Evolutionary conservation across 345 rosid species (phyloP).

Genomic region (Psidium guajava): DNA sequence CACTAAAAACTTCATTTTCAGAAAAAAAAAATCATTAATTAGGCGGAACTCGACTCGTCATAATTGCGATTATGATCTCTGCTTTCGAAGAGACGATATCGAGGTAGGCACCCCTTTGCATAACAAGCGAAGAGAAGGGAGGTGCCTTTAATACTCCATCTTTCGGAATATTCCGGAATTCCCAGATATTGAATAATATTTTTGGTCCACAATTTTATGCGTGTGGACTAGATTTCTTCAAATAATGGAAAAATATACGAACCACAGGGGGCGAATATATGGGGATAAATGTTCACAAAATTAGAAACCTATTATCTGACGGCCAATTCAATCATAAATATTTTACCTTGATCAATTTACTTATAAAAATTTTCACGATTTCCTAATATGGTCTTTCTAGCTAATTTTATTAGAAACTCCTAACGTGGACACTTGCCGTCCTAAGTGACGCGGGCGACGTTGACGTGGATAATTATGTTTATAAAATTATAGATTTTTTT

Average conservation of each 20-base stretch:
- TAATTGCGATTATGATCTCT: background rate
- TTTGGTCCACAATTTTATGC: background rate
- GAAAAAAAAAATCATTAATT: background rate
- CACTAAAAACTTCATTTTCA: background rate
- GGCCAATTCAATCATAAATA: background rate
- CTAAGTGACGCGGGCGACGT: fast-evolving
- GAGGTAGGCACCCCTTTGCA: no score
- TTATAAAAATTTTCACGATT: background rate
- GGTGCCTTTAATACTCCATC: background rate
- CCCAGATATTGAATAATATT: background rate
- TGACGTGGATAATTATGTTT: background rate
- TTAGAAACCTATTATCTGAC: background rate
- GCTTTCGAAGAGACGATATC: background rate
- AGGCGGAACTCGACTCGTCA: background rate
- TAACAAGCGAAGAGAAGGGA: background rate
- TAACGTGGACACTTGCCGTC: background rate
- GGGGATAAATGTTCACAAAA: background rate
- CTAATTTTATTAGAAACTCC: background rate
- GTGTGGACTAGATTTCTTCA: background rate
- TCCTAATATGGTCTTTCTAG: background rate
- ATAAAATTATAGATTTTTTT: no score
- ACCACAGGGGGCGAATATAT: background rate
- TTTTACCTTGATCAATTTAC: background rate
- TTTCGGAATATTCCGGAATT: background rate
- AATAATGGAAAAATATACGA: background rate